Base-by-base conservation (phyloP, 352 stramenopile species). In the Phytophthora citricola region DNA sequence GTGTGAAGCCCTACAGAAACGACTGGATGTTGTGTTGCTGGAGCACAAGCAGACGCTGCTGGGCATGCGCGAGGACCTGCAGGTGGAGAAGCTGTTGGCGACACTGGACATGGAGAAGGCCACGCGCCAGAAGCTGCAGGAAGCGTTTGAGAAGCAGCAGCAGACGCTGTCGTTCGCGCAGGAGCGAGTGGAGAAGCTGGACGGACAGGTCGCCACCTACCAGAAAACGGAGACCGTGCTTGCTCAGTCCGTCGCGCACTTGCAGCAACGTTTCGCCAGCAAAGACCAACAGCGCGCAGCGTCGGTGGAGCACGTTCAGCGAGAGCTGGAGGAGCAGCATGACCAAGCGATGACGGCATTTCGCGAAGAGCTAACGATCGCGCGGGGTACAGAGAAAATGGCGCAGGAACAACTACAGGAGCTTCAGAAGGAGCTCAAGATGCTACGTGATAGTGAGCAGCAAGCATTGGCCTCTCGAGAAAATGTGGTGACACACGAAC, bases 171-270 rank as follows among this genome's bases (percentile, higher is more conserved):
- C 80, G 2, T 43, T 63, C 0, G 73, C 83, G 5, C 69, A 85
- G 34, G 68, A 79, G 34, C 78, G 83, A 45, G 73, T 90, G 7
- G 60, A 77, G 51, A 59, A 65, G 36, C 61, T 92, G 10, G 48
- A 71, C 12, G 32, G 34, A 14, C 83, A 92, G 41, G 73, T 92
- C 34, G 34, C 63, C 14, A 79, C 84, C 39, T 91, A 92, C 63
- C 83, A 92, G 54, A 91, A 89, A 71, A 92, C 83, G 0, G 83
- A 94, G 62, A 94, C 83, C 0, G 83, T 88, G 41, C 56, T 94
- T 43, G 82, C 78, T 7, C 80, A 94, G 62, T 87, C 80, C 22
- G 70, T 91, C 14, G 68, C 82, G 5, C 83, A 94, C 51, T 78
- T 92, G 48, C 83, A 91, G 66, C 74, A 88, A 54, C 81, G 77